Conservation (phyloP, 148 eudicot species). For the Rhododendron griersonianum region DNA sequence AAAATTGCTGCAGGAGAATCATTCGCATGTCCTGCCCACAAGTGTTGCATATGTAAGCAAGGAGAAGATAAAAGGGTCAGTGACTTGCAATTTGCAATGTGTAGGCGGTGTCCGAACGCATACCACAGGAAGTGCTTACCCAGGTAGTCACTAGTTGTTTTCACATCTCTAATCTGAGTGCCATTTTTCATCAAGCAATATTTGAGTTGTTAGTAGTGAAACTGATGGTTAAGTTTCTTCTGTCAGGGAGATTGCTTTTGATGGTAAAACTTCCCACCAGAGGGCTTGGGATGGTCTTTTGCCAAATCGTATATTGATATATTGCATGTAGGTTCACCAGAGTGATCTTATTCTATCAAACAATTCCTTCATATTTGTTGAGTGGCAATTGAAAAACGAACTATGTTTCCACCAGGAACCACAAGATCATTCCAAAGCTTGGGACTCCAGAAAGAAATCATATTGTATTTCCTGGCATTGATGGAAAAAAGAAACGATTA, state of each 20-base stretch:
- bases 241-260: constrained; percentile 47
- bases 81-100: constrained; percentile 72
- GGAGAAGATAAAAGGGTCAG: constrained; percentile 45
- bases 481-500: constrained; percentile 8
- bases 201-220: background rate
- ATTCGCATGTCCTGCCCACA: constrained; percentile 71
- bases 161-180: background rate
- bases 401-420: constrained; percentile 47
- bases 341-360: background rate
- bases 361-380: background rate
- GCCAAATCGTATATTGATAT: constrained; percentile 61
- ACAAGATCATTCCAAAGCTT: constrained; percentile 44
- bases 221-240: background rate
- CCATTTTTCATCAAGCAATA: background rate
- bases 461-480: constrained; percentile 41
- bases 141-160: constrained; percentile 29
- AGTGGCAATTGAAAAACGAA: background rate
- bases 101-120: constrained; percentile 89
- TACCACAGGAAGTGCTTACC: constrained; percentile 90
- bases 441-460: constrained; percentile 72
- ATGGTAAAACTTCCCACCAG: constrained; percentile 23
- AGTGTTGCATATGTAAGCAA: constrained; percentile 52
- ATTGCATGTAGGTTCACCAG: constrained; percentile 58
- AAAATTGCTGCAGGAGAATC: constrained; percentile 61
- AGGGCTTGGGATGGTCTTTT: constrained; percentile 86